Percentiles rank a stretch among this genome's conserved stretches.
These are phyloP conservation scores for Crucihimalaya himalaica DNA, from an alignment of 345 rosid genomes.

Conservation along the genomic window DNA sequence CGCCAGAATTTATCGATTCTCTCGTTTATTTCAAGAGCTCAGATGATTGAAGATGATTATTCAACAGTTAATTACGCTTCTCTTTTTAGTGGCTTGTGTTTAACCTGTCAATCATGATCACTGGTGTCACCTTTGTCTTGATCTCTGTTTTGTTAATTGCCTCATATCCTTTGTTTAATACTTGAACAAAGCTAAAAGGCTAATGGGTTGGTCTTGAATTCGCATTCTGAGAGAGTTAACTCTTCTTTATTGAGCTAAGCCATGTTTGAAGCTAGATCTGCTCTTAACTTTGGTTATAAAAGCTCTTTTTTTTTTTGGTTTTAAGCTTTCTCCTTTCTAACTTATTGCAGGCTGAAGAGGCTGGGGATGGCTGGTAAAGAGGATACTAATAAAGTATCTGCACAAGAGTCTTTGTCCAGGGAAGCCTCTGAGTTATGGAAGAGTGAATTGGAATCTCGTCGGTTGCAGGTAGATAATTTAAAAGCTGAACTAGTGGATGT, in stretches of 20 bases:
- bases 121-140: background rate
- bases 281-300: background rate
- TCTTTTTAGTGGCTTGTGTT: background rate
- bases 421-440: slow-evolving; percentile 58
- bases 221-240: background rate
- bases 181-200: background rate
- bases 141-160: background rate
- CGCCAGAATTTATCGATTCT: background rate
- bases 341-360: slow-evolving; percentile 30
- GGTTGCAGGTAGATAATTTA: slow-evolving; percentile 63
- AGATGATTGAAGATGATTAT: slow-evolving; percentile 19
- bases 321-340: background rate
- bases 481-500: slow-evolving; percentile 70
- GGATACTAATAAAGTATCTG: slow-evolving; percentile 43
- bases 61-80: slow-evolving; percentile 6
- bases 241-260: background rate
- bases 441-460: slow-evolving; percentile 60
- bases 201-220: slow-evolving; percentile 1
- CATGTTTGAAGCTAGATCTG: slow-evolving; percentile 23
- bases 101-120: slow-evolving; percentile 5
- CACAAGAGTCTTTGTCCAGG: slow-evolving; percentile 42
- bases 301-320: background rate
- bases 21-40: slow-evolving; percentile 14
- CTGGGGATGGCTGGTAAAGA: slow-evolving; percentile 64
- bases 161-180: slow-evolving; percentile 5